These are phyloP conservation scores for Parmelia sp. DNA, from an alignment of 495 filamentous ascomycete species.

Conservation along the genomic window DNA sequence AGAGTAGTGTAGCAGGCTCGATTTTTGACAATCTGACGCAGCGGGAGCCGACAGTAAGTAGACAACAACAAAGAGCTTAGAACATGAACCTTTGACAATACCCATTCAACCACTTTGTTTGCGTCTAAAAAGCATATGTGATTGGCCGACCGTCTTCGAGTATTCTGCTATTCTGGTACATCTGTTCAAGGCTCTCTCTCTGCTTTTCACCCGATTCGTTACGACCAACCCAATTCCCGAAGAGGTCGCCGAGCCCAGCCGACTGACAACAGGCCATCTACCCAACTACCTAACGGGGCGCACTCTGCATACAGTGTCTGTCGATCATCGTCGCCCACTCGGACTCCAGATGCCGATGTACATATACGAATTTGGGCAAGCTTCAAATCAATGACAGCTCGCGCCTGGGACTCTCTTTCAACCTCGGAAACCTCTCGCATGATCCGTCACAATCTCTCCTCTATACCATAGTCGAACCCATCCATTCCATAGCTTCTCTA, in stretches of 20 bases:
- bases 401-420: background rate
- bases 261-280: slow-evolving; percentile 8
- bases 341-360: slow-evolving; percentile 5
- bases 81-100: background rate
- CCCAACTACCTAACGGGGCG: background rate
- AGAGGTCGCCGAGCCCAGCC: slow-evolving; percentile 25
- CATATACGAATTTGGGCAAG: slow-evolving; percentile 8
- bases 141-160: background rate
- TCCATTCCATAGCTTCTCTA: background rate
- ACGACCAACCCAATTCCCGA: slow-evolving; percentile 30
- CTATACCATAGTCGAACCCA: background rate
- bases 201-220: slow-evolving; percentile 26
- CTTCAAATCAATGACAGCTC: slow-evolving; percentile 8
- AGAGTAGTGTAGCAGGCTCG: no score
- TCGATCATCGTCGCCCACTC: background rate
- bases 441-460: slow-evolving; percentile 1
- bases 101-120: background rate
- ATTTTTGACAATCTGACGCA: background rate
- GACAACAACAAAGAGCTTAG: background rate
- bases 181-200: background rate
- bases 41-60: background rate
- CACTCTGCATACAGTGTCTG: background rate
- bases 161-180: background rate
- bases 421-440: slow-evolving; percentile 4
- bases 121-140: background rate